Base-by-base conservation (phyloP, 345 rosid species). In the Alliaria petiolata region DNA sequence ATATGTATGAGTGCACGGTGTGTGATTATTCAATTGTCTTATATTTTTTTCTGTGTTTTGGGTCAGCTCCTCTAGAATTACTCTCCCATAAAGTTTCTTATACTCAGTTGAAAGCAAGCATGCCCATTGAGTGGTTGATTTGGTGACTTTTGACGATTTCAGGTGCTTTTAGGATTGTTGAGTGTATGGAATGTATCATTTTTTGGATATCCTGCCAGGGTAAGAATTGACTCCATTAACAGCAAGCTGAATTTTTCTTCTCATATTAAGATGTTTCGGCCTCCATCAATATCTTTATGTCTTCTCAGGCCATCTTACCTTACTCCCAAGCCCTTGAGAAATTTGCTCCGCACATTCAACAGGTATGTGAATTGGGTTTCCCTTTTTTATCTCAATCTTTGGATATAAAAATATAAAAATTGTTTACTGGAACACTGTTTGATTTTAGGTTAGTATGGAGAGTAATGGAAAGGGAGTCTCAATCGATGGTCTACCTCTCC, bases 381-480 rank as follows among this genome's bases (percentile, higher is more conserved):
- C 22, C 43, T 22, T 22, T 58, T 36, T 39, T 9, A 25, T 49
- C 58, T 25, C 35, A 22, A 8, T 19, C 38, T 46, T 69, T 59
- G 8, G 14, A 8, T 40, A 7, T 35, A 14, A 22, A 22, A 16
- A 8, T 7, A 31, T 9, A 20, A 6, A 50, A 14, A 3, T 20
- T 57, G 26, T 62, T 52, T 28, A 50, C 68, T n/a, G 53, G 38
- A 10, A n/a, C 33, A 31, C 42, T 34, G 3, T 65, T 19, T 76
- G 38, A 50, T 50, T 78, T 43, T 65, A 95, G 98, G 97, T 95
- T 71, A 95, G 98, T 84, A 95, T 91, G 99, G 99, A 95, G 86
- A 95, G 99, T 79, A 95, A 95, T 78, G 99, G 98, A 50, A 95
- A 95, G 82, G 97, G 98, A 69, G 97, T 91, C 34, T 91, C 99